Evolutionary conservation across 805 yeast species (phyloP).

Genomic region (Ogataea pilisensis): DNA sequence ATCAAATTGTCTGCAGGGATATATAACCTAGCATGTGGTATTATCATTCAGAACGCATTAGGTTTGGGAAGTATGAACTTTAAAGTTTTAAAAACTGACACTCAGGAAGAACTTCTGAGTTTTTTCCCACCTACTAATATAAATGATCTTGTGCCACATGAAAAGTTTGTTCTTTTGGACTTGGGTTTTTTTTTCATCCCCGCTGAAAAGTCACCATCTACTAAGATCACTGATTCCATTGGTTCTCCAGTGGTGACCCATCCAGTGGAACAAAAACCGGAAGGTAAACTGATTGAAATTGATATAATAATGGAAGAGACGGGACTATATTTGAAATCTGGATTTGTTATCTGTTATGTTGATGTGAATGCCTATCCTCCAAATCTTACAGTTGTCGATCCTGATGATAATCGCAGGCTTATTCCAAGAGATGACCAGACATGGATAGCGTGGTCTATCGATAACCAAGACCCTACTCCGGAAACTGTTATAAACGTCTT

Average conservation of each 20-base stretch:
- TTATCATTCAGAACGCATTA: constrained; percentile 47
- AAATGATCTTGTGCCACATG: constrained; percentile 52
- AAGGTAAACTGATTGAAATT: constrained; percentile 31
- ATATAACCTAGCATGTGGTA: constrained; percentile 48
- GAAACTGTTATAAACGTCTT: constrained; percentile 41
- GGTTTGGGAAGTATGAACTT: constrained; percentile 60
- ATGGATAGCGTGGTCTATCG: constrained; percentile 33
- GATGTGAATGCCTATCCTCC: constrained; percentile 31
- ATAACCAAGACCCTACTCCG: constrained; percentile 29
- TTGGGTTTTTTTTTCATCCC: constrained; percentile 43
- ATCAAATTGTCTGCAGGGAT: constrained; percentile 45
- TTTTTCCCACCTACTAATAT: constrained; percentile 57
- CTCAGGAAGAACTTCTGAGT: constrained; percentile 31
- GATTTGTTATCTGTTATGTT: constrained; percentile 38
- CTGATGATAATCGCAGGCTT: constrained; percentile 2
- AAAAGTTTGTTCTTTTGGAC: constrained; percentile 45
- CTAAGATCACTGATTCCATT: constrained; percentile 1
- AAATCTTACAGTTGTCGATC: constrained; percentile 5
- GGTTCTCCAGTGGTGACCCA: not conserved
- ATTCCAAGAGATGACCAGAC: constrained; percentile 8
- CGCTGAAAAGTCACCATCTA: constrained; percentile 2
- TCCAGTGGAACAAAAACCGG: not conserved
- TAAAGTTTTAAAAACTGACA: constrained; percentile 35
- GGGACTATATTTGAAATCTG: constrained; percentile 50
- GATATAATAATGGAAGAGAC: constrained; percentile 52